Conservation (phyloP, 2,329 filamentous ascomycete genomes). For the Stagonosporopsis vannaccii region DNA sequence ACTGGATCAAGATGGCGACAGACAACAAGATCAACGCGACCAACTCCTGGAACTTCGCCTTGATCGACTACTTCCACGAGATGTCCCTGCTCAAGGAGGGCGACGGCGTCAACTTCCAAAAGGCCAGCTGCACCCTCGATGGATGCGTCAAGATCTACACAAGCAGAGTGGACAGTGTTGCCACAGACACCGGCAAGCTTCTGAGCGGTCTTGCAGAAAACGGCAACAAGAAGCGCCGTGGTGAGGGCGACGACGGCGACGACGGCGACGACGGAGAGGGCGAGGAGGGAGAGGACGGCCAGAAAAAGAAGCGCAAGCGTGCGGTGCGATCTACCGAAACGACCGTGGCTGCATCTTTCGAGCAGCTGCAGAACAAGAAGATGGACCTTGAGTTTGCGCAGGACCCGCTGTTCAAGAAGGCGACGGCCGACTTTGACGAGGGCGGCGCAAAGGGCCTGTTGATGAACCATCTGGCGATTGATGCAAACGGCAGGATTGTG, state of each 20-base stretch:
- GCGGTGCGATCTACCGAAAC: slow-evolving; percentile 85
- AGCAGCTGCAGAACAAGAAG: slow-evolving; percentile 90
- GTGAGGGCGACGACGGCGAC: slow-evolving; percentile 43
- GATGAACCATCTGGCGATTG: slow-evolving; percentile 96
- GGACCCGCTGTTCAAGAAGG: slow-evolving; percentile 98
- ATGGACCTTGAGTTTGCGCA: slow-evolving; percentile 97
- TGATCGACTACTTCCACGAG: slow-evolving; percentile 99
- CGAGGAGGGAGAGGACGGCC: slow-evolving; percentile 65
- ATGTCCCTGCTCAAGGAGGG: slow-evolving; percentile 98
- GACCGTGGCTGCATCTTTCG: slow-evolving; percentile 89
- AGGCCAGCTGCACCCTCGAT: slow-evolving; percentile 95
- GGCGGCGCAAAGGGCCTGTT: slow-evolving; percentile 94
- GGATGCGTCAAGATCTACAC: slow-evolving; percentile 99
- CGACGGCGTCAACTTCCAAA: slow-evolving; percentile 97
- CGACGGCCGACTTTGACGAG: slow-evolving; percentile 97
- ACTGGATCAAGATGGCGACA: slow-evolving; percentile 99
- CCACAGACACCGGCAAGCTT: slow-evolving; percentile 94
- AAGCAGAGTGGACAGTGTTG: slow-evolving; percentile 96
- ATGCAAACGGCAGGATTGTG: slow-evolving; percentile 88
- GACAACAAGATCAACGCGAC: slow-evolving; percentile 96
- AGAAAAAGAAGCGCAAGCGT: slow-evolving; percentile 76
- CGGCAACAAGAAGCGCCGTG: slow-evolving; percentile 64
- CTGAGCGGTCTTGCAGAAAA: slow-evolving; percentile 92
- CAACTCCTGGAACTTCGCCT: slow-evolving; percentile 99
- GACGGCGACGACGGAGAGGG: slow-evolving; percentile 69